Evolutionary conservation across 305 asterid genomes (phyloP), one percentile per base, ranked within the genome.

Genomic region (Fraxinus albicans): DNA sequence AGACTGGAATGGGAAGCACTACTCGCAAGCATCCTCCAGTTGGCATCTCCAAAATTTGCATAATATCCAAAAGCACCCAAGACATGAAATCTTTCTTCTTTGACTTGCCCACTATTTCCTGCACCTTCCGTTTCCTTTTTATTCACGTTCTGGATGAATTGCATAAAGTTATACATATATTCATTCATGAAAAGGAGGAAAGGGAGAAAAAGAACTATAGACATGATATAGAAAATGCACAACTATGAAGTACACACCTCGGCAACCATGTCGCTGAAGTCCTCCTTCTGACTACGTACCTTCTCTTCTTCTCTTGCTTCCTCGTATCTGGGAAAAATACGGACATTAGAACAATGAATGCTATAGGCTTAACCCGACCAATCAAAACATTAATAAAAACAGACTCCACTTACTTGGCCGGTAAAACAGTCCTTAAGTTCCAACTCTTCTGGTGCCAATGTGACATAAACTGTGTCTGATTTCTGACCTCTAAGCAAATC

Each of bases 191-290:
- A 58, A 60, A 7, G 2, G 63, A 60, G 31, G 70, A 60, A 58
- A 60, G 70, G 31, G 27, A 58, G 63, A 40, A 12, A 34, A 23
- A 69, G 67, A 40, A 19, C 23, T 23, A 81, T 6, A 25, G 53
- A 23, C 0, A 60, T 60, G 70, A 60, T 60, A 60, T 0, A 0
- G 73, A 13, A 36, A 23, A 27, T 65, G 9, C 76, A 31, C 31
- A 8, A 6, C 70, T 40, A 33, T 17, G 73, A 9, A n/a, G 38
- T 79, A 27, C 36, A 76, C 76, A 96, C 99, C 98, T 94, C 98
- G 3, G 98, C 99, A 82, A 96, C 99, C 98, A 96, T 92, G 89
- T 96, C 98, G 82, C 99, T 96, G 89, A 96, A 96, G 87, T 96
- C 98, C 93, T 29, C 31, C 31, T 91, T 87, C 86, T 96, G 97